A percentile compares a stretch with the other conserved stretches of the same genome.
Conservation (phyloP, 179 eudicot species). For the Sideroxylon spinosum region DNA sequence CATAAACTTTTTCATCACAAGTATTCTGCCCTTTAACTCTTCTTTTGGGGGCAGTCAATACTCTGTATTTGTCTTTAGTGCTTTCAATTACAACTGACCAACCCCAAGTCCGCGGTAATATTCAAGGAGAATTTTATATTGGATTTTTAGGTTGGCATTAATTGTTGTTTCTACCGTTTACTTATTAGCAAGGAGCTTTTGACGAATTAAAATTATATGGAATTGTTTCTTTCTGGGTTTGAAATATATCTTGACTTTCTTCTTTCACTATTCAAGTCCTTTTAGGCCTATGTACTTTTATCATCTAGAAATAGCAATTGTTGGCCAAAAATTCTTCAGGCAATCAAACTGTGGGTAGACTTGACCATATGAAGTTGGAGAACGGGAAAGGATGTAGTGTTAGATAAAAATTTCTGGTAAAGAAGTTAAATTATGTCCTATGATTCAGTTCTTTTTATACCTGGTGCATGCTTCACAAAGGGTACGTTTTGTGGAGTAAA, state of each 20-base stretch:
- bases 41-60: not conserved
- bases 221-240: not conserved
- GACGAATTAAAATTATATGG: not conserved
- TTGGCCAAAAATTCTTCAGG: not conserved
- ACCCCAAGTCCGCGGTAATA: not conserved
- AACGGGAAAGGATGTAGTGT: no score
- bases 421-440: not conserved
- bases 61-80: not conserved
- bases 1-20: not conserved
- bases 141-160: no score
- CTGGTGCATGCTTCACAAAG: not conserved
- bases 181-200: not conserved
- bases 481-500: not conserved
- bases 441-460: not conserved
- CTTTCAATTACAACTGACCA: constrained; percentile 1
- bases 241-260: not conserved
- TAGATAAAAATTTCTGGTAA: not conserved
- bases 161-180: no score
- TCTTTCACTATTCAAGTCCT: not conserved
- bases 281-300: not conserved
- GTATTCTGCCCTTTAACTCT: not conserved
- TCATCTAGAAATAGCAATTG: not conserved
- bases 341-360: not conserved
- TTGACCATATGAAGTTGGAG: not conserved
- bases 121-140: not conserved